Evolutionary conservation across 257 asterid genomes (phyloP).

Genomic region (Thymus quinquecostatus): DNA sequence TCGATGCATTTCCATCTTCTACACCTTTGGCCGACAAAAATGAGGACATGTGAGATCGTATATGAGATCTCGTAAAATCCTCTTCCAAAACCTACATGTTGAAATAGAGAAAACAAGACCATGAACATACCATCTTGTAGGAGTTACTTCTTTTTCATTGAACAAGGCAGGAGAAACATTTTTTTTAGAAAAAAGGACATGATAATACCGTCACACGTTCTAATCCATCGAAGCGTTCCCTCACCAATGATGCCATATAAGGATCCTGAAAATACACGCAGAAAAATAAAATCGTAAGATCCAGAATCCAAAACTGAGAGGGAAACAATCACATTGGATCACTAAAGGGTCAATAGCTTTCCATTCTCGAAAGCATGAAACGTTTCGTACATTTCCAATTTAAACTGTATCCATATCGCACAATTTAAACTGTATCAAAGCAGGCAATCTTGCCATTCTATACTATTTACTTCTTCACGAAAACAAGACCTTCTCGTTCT

Average conservation of each 20-base stretch:
- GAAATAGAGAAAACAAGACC: conserved; percentile 11
- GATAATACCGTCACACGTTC: conserved; percentile 63
- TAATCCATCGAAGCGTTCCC: conserved; percentile 68
- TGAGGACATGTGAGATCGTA: conserved; percentile 74
- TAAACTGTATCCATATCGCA: neutral
- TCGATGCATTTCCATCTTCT: conserved; percentile 34
- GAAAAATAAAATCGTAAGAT: conserved; percentile 10
- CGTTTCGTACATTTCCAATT: neutral
- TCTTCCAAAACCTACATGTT: conserved; percentile 75
- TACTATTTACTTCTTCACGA: neutral
- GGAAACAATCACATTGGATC: neutral
- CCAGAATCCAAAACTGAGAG: conserved; percentile 16
- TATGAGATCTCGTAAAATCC: conserved; percentile 82
- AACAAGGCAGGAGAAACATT: neutral
- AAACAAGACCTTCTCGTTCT: neutral
- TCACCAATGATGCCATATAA: conserved; percentile 79
- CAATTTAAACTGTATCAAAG: neutral
- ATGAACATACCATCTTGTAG: neutral
- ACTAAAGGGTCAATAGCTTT: conserved; percentile 3
- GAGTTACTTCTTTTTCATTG: neutral
- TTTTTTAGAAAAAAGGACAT: neutral
- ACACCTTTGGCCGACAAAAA: conserved; percentile 42
- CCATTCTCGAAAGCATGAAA: neutral
- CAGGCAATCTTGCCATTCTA: neutral
- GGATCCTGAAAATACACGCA: conserved; percentile 68